Evolutionary conservation across 2,329 filamentous ascomycete genomes (phyloP).

Genomic region (Alternaria arborescens): DNA sequence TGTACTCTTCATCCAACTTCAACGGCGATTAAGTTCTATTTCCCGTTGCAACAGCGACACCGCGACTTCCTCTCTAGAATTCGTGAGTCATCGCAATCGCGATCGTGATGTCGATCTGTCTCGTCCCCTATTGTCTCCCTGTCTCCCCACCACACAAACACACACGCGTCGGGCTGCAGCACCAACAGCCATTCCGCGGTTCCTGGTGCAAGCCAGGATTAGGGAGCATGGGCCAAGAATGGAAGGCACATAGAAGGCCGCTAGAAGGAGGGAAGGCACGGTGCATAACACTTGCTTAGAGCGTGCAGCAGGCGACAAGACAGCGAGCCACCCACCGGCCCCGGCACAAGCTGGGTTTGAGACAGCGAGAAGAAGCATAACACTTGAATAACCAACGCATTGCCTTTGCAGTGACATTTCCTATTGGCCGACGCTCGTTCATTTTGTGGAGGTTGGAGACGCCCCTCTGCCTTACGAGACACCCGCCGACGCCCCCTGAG

Average conservation of each 20-base stretch:
- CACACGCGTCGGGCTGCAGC: slow-evolving; percentile 11
- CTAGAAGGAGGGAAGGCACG: slow-evolving; percentile 33
- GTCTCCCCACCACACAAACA: neutral
- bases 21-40: neutral
- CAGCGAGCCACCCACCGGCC: slow-evolving; percentile 28
- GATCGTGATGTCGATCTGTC: neutral
- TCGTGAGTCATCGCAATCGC: neutral
- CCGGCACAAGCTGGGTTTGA: slow-evolving; percentile 26
- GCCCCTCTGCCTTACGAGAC: slow-evolving; percentile 25
- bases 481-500: slow-evolving; percentile 30
- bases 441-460: slow-evolving; percentile 15
- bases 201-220: slow-evolving; percentile 22
- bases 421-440: slow-evolving; percentile 25
- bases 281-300: slow-evolving; percentile 30
- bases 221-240: slow-evolving; percentile 25
- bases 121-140: neutral
- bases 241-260: slow-evolving; percentile 37
- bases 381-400: slow-evolving; percentile 22
- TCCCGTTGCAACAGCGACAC: neutral
- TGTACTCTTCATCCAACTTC: neutral
- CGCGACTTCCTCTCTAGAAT: too few species aligned
- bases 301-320: slow-evolving; percentile 32
- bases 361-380: slow-evolving; percentile 21
- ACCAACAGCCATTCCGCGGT: slow-evolving; percentile 21
- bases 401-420: slow-evolving; percentile 10